phyloP scores from a whole-genome alignment of 2,329 filamentous ascomycete genomes.

The Fusarium foetens region DNA sequence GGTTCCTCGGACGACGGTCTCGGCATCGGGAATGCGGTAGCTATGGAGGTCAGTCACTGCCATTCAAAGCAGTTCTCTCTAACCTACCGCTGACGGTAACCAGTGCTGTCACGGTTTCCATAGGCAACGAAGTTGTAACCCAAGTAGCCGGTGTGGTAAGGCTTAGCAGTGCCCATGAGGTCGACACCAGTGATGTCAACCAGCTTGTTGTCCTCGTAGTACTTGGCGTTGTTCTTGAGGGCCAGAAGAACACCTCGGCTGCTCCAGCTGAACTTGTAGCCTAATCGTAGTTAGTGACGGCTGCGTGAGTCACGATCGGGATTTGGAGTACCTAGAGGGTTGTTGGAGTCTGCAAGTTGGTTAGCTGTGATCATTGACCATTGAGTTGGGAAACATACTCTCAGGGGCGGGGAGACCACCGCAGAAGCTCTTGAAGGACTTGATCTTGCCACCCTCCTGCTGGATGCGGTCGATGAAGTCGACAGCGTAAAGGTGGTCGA shows the following conservation, averaged over 20 bases:
- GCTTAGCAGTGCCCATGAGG: constrained; percentile 88
- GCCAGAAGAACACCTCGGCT: constrained; percentile 89
- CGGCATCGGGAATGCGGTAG: constrained; percentile 84
- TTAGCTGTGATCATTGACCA: constrained; percentile 7
- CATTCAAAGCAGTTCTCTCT: background rate
- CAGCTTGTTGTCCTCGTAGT: constrained; percentile 81
- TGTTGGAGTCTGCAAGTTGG: constrained; percentile 70
- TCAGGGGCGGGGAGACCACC: constrained; percentile 77
- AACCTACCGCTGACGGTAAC: constrained; percentile 85
- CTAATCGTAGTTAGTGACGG: constrained; percentile 1
- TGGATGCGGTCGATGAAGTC: constrained; percentile 92
- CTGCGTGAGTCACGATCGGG: background rate
- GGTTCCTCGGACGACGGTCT: constrained; percentile 85
- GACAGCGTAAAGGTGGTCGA: constrained; percentile 73
- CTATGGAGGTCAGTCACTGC: constrained; percentile 1
- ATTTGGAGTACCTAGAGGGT: constrained; percentile 70
- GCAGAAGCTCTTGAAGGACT: constrained; percentile 84
- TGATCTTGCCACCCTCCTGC: constrained; percentile 84
- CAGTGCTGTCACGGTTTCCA: constrained; percentile 89
- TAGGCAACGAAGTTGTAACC: constrained; percentile 90
- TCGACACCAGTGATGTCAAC: constrained; percentile 71
- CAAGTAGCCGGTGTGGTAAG: constrained; percentile 84
- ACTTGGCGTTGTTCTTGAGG: constrained; percentile 84
- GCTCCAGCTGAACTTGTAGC: constrained; percentile 72
- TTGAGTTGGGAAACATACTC: constrained; percentile 30